Evolutionary conservation across 768 basidiomycete species (phyloP).

Genomic region (Terana coerulea): DNA sequence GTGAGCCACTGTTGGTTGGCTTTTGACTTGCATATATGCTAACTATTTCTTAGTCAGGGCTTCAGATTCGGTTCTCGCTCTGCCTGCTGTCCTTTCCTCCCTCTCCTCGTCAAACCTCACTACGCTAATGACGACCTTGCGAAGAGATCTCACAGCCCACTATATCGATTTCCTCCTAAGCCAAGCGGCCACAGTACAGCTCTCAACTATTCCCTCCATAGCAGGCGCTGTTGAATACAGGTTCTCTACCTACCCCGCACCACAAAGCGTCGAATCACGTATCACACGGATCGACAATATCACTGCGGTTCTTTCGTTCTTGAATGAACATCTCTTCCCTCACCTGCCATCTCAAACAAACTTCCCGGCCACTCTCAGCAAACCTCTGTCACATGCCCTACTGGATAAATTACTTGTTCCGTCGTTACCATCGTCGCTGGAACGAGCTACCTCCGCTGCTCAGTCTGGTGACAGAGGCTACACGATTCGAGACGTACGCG

Average conservation of each 20-base stretch:
- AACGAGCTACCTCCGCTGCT: constrained; percentile 61
- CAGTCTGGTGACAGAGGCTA: constrained; percentile 49
- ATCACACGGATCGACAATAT: constrained; percentile 51
- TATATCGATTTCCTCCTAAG: constrained; percentile 58
- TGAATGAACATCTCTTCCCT: constrained; percentile 54
- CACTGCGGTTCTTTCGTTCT: constrained; percentile 56
- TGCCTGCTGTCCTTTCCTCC: constrained; percentile 56
- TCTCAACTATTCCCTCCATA: constrained; percentile 31
- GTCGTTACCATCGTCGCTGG: constrained; percentile 63
- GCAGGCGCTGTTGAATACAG: constrained; percentile 36
- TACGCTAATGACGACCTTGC: constrained; percentile 53
- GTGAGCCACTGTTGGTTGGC: constrained; percentile 32
- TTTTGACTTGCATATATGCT: constrained; percentile 1
- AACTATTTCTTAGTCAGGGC: constrained; percentile 44
- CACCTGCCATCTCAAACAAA: constrained; percentile 46
- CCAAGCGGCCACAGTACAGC: constrained; percentile 44
- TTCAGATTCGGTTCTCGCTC: constrained; percentile 45
- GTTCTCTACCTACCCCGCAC: constrained; percentile 44
- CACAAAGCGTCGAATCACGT: constrained; percentile 37
- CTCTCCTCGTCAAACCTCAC: constrained; percentile 52
- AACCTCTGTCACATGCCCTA: constrained; percentile 55
- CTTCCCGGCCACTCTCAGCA: constrained; percentile 58
- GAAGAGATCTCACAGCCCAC: constrained; percentile 57
- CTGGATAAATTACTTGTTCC: constrained; percentile 66
- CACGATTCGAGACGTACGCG: constrained; percentile 63